Percentiles rank a stretch among this genome's conserved stretches.
These are phyloP conservation scores for Ophiocordyceps camponoti-leonardi DNA, from an alignment of 2,329 filamentous ascomycete species.

Conservation along the genomic window DNA sequence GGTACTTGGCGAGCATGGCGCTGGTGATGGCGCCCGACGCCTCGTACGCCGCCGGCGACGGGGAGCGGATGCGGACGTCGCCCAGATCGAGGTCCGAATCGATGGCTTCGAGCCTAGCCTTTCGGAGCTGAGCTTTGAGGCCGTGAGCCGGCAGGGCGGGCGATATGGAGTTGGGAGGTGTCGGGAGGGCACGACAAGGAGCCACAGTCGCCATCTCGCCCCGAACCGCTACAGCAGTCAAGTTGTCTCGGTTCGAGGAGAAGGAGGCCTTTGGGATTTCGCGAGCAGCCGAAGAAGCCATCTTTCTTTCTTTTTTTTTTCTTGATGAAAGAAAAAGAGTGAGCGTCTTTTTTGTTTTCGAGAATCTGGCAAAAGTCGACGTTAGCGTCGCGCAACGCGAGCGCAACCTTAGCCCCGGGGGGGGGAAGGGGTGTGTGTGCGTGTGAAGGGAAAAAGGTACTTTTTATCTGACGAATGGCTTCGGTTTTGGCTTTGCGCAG, in stretches of 20 bases:
- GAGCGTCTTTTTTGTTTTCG: too few relatives aligned
- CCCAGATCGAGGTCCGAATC: conserved; percentile 74
- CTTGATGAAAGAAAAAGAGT: conserved; percentile 1
- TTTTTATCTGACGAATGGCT: background rate
- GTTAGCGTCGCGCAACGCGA: background rate
- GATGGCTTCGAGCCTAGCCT: conserved; percentile 43
- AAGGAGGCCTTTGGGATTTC: conserved; percentile 43
- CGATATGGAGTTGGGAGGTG: conserved; percentile 90
- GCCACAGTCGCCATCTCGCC: conserved; percentile 43
- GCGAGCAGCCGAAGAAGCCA: conserved; percentile 50
- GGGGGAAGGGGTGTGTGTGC: background rate
- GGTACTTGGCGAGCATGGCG: conserved; percentile 68
- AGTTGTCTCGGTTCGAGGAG: conserved; percentile 48
- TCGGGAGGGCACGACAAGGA: conserved; percentile 53
- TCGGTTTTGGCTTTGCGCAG: background rate
- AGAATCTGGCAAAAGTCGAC: background rate
- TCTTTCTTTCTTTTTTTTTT: conserved; percentile 20
- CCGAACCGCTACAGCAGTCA: conserved; percentile 53
- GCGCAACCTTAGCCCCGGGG: background rate
- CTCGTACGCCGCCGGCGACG: conserved; percentile 40
- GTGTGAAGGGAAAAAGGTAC: too few relatives aligned
- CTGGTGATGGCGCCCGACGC: conserved; percentile 71
- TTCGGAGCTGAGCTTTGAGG: conserved; percentile 50
- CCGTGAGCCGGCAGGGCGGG: conserved; percentile 71
- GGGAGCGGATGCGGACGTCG: conserved; percentile 14